Evolutionary conservation across 2,329 filamentous ascomycete species (phyloP), one percentile per base, ranked within the genome.

Genomic region (Rhinocladiella mackenziei): DNA sequence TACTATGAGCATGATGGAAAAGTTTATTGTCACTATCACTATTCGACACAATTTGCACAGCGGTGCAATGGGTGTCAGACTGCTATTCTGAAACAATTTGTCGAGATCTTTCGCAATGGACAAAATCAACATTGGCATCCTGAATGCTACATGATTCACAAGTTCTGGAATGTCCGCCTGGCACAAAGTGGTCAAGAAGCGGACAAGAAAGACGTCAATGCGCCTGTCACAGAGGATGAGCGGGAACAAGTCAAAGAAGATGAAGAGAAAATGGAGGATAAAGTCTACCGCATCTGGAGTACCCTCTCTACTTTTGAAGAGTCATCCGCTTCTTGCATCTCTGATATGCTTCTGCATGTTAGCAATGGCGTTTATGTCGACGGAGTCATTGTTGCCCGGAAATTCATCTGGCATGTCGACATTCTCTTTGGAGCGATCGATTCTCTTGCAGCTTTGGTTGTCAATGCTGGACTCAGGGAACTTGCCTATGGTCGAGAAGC

Each of bases 101-200:
- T 98, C 50, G 92, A 98, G 66, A 97, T 98, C 50, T 98, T 89
- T 68, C 84, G 92, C 57, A 97, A 97, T 65, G 91, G 91, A 2
- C 86, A 95, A 63, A 96, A 97, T 62, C 92, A 98, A 62, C 92
- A 98, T 64, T 98, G 92, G 92, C 92, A 98, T 63, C 92, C 92
- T 2, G 92, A 98, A 67, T 98, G 92, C 67, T 98, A 98, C 68
- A 98, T 98, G 92, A 98, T 98, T 52, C 92, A 98, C 71, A 98
- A 98, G 62, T 98, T 97, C 67, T 98, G 92, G 92, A 98, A 97
- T 62, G 92, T 98, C 48, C 83, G 92, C 39, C 73, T 98, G 26
- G 80, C 81, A 8, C 76, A 81, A 18, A 73, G 77, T 8, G 74
- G 76, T 29, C 74, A 81, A 45, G 62, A 67, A 8, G 61, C 72